These are phyloP conservation scores for Phyllosticta citribraziliensis DNA, from an alignment of 2,329 filamentous ascomycete genomes.

Conservation along the genomic window DNA sequence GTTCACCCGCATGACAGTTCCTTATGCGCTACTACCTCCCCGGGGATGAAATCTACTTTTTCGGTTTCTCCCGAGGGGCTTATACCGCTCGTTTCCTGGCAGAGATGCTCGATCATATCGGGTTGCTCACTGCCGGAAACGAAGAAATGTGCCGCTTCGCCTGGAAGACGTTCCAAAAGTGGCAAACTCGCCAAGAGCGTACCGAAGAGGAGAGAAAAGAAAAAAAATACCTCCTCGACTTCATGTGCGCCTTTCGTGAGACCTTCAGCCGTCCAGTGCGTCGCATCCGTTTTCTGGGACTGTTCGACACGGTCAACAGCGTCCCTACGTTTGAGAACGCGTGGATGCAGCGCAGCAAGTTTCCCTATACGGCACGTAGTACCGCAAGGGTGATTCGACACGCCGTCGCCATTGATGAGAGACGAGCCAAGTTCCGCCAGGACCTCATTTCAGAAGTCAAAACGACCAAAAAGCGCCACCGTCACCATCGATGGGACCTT, in stretches of 20 bases:
- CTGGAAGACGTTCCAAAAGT: conserved; percentile 71
- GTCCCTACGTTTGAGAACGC: conserved; percentile 65
- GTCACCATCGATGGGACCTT: conserved; percentile 17
- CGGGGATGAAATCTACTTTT: conserved; percentile 39
- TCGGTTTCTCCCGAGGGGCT: conserved; percentile 41
- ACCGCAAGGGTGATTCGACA: conserved; percentile 54
- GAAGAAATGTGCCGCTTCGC: conserved; percentile 78
- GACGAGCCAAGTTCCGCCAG: conserved; percentile 61
- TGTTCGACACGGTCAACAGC: conserved; percentile 77
- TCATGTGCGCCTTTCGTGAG: conserved; percentile 71
- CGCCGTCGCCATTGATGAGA: conserved; percentile 61
- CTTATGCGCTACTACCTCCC: conserved; percentile 40
- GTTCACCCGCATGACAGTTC: conserved; percentile 22
- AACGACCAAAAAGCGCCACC: conserved; percentile 16
- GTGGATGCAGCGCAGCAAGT: conserved; percentile 71
- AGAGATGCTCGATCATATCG: conserved; percentile 78
- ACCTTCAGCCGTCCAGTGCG: conserved; percentile 69
- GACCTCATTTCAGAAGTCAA: conserved; percentile 49
- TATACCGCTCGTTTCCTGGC: conserved; percentile 49
- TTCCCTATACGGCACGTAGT: conserved; percentile 54
- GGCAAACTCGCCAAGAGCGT: conserved; percentile 50
- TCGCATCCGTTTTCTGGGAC: conserved; percentile 63
- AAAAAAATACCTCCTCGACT: conserved; percentile 56
- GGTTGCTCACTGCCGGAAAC: conserved; percentile 69
- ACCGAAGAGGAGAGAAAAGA: conserved; percentile 37